Evolutionary conservation across 1,284 basidiomycete species (phyloP), one percentile per base, ranked within the genome.

Genomic region (Ustilago shanxiensis): DNA sequence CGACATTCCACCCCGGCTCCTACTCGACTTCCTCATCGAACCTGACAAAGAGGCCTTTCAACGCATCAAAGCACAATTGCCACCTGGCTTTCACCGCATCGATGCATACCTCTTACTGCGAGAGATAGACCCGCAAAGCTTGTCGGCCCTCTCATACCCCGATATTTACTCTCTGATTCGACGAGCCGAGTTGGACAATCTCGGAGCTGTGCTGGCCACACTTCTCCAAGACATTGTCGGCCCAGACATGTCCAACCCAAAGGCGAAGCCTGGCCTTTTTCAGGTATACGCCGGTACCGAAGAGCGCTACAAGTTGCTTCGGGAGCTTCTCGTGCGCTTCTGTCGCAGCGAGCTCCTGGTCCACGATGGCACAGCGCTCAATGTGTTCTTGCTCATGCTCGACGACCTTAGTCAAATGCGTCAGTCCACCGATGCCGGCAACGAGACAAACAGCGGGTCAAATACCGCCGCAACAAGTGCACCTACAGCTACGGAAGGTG

Each of bases 71-170:
- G 26, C 52, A 5, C 52, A 67, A 28, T 57, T 76, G 1, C 61
- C 65, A 4, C 14, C 60, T 1, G 52, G 41, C 22, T 58, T 71
- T n/a, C 58, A 54, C 16, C 55, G 55, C 39, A 60, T 72, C 29
- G 73, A 76, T 44, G 73, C 73, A 0, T 76, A 76, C 31, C 47
- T 76, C 24, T 44, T 68, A 8, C 62, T 76, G 18, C 68, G 73
- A 45, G 52, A 68, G 28, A 51, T 35, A 11, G 58, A 76, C 20
- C 68, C 68, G 0, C 53, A 67, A 28, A 58, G 64, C 22, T 56
- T 76, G 13, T 56, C 68, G 16, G 37, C 59, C 9, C 65, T 76
- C 29, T 56, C 61, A 11, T 54, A 52, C 39, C 18, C 20, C 1
- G 61, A 72, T 61, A 62, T 76, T 57, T 31, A 39, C 20, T 57